A percentile compares a stretch with the other conserved stretches of the same genome.
phyloP scores from a whole-genome alignment of 306 rosid species.

The Cicer pinnatifidum region DNA sequence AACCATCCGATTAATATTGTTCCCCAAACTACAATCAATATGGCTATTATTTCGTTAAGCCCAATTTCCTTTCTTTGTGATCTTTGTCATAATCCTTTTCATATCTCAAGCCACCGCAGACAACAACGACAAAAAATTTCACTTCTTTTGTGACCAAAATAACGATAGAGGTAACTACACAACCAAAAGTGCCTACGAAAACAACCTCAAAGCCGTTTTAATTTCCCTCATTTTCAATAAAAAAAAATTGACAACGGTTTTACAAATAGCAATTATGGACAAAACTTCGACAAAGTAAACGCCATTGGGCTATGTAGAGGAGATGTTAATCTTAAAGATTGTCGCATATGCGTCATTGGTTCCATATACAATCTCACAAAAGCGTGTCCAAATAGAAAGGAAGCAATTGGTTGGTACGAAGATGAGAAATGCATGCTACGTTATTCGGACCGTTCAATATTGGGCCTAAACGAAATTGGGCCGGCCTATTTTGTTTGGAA shows the following conservation, averaged over 20 bases:
- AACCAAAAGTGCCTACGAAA: background rate
- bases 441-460: background rate
- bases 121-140: background rate
- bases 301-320: too few species aligned
- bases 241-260: background rate
- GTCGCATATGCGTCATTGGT: background rate
- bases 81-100: slow-evolving; percentile 3
- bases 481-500: background rate
- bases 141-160: background rate
- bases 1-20: background rate
- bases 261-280: background rate
- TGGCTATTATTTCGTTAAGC: background rate
- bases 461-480: background rate
- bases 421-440: slow-evolving; percentile 4
- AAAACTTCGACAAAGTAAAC: too few species aligned
- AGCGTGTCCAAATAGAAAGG: background rate
- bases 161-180: background rate
- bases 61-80: background rate
- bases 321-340: background rate
- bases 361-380: background rate
- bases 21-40: too few species aligned
- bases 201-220: background rate
- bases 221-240: background rate
- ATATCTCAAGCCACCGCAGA: background rate
- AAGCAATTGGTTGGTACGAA: background rate